Percentiles rank a stretch among this genome's conserved stretches.
Evolutionary conservation across 305 asterid genomes (phyloP).

Genomic region (Plantago lanceolata): DNA sequence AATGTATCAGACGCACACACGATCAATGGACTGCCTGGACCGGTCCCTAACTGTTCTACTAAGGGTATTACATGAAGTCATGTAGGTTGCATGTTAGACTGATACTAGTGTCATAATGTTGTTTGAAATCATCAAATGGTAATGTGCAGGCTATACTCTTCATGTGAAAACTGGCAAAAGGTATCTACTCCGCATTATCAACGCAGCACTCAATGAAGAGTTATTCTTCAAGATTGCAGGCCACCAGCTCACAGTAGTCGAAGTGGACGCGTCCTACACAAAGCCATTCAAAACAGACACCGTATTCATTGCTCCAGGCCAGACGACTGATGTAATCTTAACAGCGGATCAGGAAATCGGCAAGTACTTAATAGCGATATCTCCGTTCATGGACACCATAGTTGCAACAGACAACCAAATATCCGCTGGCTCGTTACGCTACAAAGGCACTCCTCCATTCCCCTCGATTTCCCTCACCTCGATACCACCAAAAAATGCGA

Average conservation of each 20-base stretch:
- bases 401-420: conserved; percentile 55
- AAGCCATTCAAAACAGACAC: conserved; percentile 61
- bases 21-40: conserved; percentile 59
- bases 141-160: conserved; percentile 41
- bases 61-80: conserved; percentile 33
- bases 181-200: conserved; percentile 55
- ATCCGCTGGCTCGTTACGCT: conserved; percentile 41
- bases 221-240: conserved; percentile 62
- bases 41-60: conserved; percentile 54
- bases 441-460: conserved; percentile 30
- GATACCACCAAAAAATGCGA: conserved; percentile 48
- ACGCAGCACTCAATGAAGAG: conserved; percentile 56
- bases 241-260: conserved; percentile 53
- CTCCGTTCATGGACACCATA: conserved; percentile 66
- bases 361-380: conserved; percentile 43
- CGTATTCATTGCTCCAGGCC: conserved; percentile 66
- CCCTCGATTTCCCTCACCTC: conserved; percentile 31
- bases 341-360: conserved; percentile 40
- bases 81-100: too few relatives aligned
- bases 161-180: conserved; percentile 56
- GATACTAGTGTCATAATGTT: too few relatives aligned
- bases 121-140: background rate
- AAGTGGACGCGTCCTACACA: conserved; percentile 57
- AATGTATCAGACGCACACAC: conserved; percentile 73
- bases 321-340: conserved; percentile 51